Evolutionary conservation across 208 protist species (phyloP), one percentile per base, ranked within the genome.

Genomic region (Zelonia costaricensis): DNA sequence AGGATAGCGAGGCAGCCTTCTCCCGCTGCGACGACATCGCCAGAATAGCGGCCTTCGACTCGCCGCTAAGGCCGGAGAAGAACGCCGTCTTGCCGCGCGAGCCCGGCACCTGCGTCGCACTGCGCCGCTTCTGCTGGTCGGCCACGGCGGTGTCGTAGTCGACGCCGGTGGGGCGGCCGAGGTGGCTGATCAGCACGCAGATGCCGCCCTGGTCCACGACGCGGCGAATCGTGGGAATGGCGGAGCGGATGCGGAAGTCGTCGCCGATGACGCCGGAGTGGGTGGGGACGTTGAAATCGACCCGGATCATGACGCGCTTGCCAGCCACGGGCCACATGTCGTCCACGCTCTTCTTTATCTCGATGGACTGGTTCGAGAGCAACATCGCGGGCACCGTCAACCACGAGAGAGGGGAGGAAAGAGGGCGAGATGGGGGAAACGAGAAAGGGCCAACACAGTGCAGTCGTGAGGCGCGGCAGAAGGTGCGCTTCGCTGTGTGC

Each of bases 211-310:
- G 77, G n/a, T 98, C 97, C 9, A 98, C 75, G 38, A 97, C 82
- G 43, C 98, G 93, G 13, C 95, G 82, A 48, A 99, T 96, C 0
- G 98, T 99, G 13, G 98, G 97, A 35, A 99, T 55, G 12, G 97
- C 79, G 7, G 86, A 76, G n/a, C 87, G 94, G 49, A 99, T 99
- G 64, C 97, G 83, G 44, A 93, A 93, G 62, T 94, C 89, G 59
- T 98, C 98, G 22, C 87, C 91, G 47, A 99, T 98, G 10, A 55
- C 74, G 22, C 92, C 93, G 38, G 97, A 80, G 33, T 88, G 62
- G 8, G 98, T 74, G 16, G 97, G 97, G 16, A 99, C 97, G 70
- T 99, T 99, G 62, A 98, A 99, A 67, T 99, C 98, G 10, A 98
- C 96, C 48, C 98, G 89, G 28, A 91, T 73, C 2, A 99, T 76